Base-by-base conservation (phyloP, 2,329 filamentous ascomycete genomes). In the Paraphaeosphaeria sporulosa region DNA sequence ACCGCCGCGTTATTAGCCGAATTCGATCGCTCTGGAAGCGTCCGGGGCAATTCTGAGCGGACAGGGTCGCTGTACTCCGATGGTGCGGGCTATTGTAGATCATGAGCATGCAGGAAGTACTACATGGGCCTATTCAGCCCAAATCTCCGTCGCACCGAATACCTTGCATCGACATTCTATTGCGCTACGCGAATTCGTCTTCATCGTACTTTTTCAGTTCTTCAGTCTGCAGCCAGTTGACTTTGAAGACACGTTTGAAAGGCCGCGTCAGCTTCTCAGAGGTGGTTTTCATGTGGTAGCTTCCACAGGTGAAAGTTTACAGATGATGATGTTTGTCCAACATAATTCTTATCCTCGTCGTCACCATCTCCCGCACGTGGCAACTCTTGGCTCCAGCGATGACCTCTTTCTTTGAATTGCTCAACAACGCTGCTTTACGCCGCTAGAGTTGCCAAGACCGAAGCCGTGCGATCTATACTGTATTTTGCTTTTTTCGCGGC, bases 1-100 rank as follows among this genome's bases (percentile, higher is more conserved):
- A 72, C 70, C 54, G 61, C 57, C 42, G 42, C 54, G 40, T 23
- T 19, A 36, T 60, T 51, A 51, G 25, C 61, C 57, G 49, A 55
- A 55, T 54, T 51, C 30, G 58, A 36, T 36, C 47, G 57, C 38
- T 47, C 23, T 56, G 54, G 54, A 46, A 47, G 19, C 32, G n/a
- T 15, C 15, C 48, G 17, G 32, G 46, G 15, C 27, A 19, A 56
- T 23, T 40, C 43, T 47, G 38, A 55, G 23, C n/a, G 42, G 30
- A 34, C 27, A 27, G 42, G 34, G 51, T 57, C 36, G 47, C 44
- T 49, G 15, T 55, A 32, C 34, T 55, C 51, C 57, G 38, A 55
- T 49, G 42, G 32, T 36, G 30, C 19, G 30, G 27, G 40, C 52
- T 55, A 19, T 23, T 7, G 25, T 36, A 44, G 43, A 40, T 43